These are phyloP conservation scores for Marsdenia floribunda DNA, from an alignment of 257 asterid species.

Conservation along the genomic window DNA sequence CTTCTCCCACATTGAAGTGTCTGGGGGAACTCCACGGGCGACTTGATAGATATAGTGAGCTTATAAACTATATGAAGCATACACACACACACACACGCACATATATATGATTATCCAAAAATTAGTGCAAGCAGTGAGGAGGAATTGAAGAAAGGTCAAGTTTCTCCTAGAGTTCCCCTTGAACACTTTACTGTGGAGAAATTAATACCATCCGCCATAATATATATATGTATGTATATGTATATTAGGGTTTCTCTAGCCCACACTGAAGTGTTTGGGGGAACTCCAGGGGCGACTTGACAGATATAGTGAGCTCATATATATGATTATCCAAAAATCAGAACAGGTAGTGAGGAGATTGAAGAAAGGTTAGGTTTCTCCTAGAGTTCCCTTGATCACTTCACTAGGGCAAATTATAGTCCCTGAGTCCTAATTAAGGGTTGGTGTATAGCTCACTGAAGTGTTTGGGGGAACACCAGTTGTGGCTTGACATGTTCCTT, in stretches of 20 bases:
- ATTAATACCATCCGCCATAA: too few relatives aligned
- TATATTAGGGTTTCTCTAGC: too few relatives aligned
- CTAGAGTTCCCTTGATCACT: background rate
- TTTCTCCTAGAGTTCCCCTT: background rate
- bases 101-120: background rate
- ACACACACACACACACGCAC: too few relatives aligned
- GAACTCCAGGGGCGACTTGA: background rate
- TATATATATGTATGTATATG: too few relatives aligned
- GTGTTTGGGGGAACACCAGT: background rate
- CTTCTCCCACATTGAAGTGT: conserved; percentile 31
- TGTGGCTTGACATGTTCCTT: background rate
- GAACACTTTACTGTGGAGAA: background rate
- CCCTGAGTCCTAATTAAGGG: background rate
- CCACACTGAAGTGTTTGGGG: conserved; percentile 2
- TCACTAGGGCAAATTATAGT: too few relatives aligned
- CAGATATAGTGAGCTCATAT: too few relatives aligned
- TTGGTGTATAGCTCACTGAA: background rate
- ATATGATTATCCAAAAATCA: background rate
- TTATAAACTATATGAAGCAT: background rate
- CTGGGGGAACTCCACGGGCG: conserved; percentile 49
- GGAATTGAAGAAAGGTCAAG: background rate
- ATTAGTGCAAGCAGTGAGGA: too few relatives aligned
- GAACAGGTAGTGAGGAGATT: too few relatives aligned
- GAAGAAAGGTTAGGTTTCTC: background rate
- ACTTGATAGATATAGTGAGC: conserved; percentile 3